These are phyloP conservation scores for Tephrocybe sp. DNA, from an alignment of 768 basidiomycete species.

Conservation along the genomic window DNA sequence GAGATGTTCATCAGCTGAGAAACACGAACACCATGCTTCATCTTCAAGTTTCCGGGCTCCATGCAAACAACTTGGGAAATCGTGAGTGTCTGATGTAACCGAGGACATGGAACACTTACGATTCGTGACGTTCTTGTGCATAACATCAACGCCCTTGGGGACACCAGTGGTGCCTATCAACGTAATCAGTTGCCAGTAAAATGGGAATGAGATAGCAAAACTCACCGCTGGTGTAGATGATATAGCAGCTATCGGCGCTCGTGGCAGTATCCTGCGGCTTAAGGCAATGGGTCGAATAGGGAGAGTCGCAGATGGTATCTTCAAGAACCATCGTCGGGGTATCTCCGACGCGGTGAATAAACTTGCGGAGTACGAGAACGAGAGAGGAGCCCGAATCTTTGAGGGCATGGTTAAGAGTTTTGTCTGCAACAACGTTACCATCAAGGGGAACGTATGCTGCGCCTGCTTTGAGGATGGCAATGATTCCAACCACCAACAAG, in stretches of 20 bases:
- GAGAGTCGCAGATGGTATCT: conserved; percentile 27
- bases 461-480: conserved; percentile 58
- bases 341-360: conserved; percentile 27
- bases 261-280: conserved; percentile 37
- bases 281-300: conserved; percentile 26
- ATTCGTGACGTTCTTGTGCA: conserved; percentile 56
- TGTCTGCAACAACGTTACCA: conserved; percentile 54
- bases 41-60: conserved; percentile 57
- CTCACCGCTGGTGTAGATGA: conserved; percentile 63
- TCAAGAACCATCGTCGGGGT: conserved; percentile 21
- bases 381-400: conserved; percentile 43
- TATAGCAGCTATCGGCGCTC: conserved; percentile 46
- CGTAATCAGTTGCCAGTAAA: conserved; percentile 3
- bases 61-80: conserved; percentile 32
- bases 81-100: background rate
- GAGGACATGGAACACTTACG: conserved; percentile 32
- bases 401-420: conserved; percentile 50
- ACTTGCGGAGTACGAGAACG: conserved; percentile 43
- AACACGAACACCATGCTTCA: conserved; percentile 52
- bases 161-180: conserved; percentile 54
- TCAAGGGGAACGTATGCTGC: conserved; percentile 60
- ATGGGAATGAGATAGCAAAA: background rate
- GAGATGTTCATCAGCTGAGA: conserved; percentile 63
- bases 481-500: conserved; percentile 50
- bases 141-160: conserved; percentile 60